A percentile compares a stretch with the other conserved stretches of the same genome.
Conservation (phyloP, 139 green algal genomes). For the Closterium sp. region DNA sequence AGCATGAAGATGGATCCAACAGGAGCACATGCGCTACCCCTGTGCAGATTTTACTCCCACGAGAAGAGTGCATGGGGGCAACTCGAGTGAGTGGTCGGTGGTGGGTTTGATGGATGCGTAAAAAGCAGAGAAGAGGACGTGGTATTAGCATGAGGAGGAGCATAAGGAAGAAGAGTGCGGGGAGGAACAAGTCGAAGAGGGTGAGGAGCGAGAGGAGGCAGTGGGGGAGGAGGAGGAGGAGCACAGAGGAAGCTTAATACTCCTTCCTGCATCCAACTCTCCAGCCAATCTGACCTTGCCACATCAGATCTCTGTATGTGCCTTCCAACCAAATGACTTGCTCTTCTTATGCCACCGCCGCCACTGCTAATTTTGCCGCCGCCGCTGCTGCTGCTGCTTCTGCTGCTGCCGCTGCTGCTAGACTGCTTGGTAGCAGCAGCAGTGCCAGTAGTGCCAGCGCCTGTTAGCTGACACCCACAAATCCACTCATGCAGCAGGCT, state of each 20-base stretch:
- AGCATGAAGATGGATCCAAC: too few species aligned
- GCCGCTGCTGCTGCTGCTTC: background rate
- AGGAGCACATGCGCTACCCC: too few species aligned
- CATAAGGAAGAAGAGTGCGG: too few species aligned
- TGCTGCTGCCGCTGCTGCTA: background rate
- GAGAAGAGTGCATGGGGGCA: too few species aligned
- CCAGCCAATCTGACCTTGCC: background rate
- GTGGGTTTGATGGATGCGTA: background rate
- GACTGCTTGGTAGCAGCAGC: background rate
- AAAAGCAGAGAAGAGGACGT: too few species aligned
- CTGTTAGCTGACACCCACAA: background rate
- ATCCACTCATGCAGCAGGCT: background rate
- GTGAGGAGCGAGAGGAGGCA: background rate
- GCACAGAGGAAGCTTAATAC: background rate
- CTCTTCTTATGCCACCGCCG: background rate
- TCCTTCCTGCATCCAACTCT: background rate
- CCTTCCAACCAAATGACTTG: background rate
- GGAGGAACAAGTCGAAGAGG: background rate
- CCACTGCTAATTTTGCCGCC: background rate
- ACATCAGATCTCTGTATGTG: background rate
- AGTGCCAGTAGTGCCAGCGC: background rate
- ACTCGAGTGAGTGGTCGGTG: background rate
- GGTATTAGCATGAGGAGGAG: background rate
- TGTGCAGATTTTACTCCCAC: too few species aligned
- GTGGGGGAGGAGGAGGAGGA: background rate